Conservation (phyloP, 2,329 filamentous ascomycete species). For the Monosporascus sp. region DNA sequence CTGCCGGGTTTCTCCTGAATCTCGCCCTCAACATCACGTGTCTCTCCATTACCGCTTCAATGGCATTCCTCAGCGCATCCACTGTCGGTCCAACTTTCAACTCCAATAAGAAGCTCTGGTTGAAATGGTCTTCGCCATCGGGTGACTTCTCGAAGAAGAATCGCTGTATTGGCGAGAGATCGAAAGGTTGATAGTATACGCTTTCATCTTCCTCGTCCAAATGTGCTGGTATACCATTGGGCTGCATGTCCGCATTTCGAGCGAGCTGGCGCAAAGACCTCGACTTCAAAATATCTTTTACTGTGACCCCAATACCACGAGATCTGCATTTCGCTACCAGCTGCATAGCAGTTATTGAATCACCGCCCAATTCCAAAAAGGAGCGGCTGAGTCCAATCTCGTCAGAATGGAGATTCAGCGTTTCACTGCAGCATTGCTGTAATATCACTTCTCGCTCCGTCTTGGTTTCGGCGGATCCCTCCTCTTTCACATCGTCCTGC, state of each 20-base stretch:
- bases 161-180: conserved; percentile 38
- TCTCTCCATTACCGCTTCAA: conserved; percentile 20
- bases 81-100: conserved; percentile 21
- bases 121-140: conserved; percentile 27
- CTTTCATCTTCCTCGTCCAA: conserved; percentile 8
- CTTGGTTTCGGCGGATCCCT: conserved; percentile 33
- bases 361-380: conserved; percentile 37
- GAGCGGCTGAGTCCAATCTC: conserved; percentile 25
- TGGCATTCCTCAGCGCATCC: conserved; percentile 11
- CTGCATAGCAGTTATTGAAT: conserved; percentile 40
- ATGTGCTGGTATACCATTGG: conserved; percentile 1
- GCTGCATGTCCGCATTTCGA: conserved; percentile 15
- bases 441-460: conserved; percentile 5
- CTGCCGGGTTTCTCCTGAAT: conserved; percentile 12
- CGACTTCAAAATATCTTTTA: conserved; percentile 27
- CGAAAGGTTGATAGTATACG: conserved; percentile 22
- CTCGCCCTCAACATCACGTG: conserved; percentile 33
- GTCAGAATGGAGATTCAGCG: conserved; percentile 31
- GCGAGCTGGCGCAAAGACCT: conserved; percentile 17
- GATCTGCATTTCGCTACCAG: conserved; percentile 33
- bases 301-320: conserved; percentile 23
- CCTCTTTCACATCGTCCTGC: conserved; percentile 29
- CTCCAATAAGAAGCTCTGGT: conserved; percentile 36
- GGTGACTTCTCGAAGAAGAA: conserved; percentile 31
- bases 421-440: conserved; percentile 31